phyloP scores from a whole-genome alignment of 768 basidiomycete genomes.

The Leccinum disarticulatum region DNA sequence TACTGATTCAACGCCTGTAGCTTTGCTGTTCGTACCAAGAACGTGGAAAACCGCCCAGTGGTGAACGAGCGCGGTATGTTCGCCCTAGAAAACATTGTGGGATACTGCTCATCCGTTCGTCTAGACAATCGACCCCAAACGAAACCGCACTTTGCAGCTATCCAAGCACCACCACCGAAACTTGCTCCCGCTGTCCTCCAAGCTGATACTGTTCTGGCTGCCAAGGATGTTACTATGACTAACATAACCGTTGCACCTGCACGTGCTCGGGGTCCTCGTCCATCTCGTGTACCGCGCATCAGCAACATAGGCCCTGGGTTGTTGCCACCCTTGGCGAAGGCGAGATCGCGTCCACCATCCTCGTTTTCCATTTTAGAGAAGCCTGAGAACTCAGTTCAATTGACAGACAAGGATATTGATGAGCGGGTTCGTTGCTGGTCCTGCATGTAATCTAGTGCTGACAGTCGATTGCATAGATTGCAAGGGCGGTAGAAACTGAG shows the following conservation, averaged over 20 bases:
- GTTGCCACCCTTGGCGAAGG: constrained; percentile 22
- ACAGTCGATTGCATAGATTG: constrained; percentile 47
- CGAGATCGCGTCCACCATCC: constrained; percentile 20
- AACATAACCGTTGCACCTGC: constrained; percentile 10
- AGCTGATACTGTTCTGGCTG: constrained; percentile 34
- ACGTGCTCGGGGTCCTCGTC: constrained; percentile 29
- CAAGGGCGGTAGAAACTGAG: constrained; percentile 71
- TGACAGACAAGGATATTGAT: constrained; percentile 74
- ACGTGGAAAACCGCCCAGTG: constrained; percentile 79
- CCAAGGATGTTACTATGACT: constrained; percentile 7
- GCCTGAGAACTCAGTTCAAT: constrained; percentile 19
- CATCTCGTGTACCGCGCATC: constrained; percentile 33
- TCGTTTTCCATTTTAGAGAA: constrained; percentile 14
- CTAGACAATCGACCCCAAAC: constrained; percentile 58
- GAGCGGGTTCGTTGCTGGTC: constrained; percentile 48
- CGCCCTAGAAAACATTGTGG: not conserved
- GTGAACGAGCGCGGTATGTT: constrained; percentile 72
- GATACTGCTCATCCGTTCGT: constrained; percentile 1
- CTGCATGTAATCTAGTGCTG: not conserved
- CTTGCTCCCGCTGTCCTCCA: constrained; percentile 49
- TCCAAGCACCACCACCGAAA: constrained; percentile 44
- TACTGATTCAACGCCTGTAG: constrained; percentile 32
- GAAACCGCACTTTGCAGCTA: constrained; percentile 67
- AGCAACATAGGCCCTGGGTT: constrained; percentile 30
- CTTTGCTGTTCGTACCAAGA: constrained; percentile 83